Evolutionary conservation across 345 rosid genomes (phyloP).

Genomic region (Noccaea bulbosa): DNA sequence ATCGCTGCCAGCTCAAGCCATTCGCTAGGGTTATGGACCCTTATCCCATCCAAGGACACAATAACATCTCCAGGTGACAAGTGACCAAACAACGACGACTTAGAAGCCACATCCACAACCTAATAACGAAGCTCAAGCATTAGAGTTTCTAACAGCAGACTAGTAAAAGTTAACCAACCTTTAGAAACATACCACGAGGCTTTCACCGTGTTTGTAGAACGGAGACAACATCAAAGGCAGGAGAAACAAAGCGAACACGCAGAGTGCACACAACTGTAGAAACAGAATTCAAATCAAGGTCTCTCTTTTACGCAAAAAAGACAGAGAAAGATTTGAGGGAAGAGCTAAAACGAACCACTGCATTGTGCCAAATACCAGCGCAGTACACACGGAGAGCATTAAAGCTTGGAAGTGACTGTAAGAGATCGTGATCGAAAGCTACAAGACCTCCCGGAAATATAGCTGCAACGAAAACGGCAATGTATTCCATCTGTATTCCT

Average conservation of each 20-base stretch:
- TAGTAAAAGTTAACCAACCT: not conserved
- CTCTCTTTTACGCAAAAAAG: not conserved
- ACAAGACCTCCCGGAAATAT: constrained; percentile 92
- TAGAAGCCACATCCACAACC: constrained; percentile 71
- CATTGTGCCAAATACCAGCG: constrained; percentile 98
- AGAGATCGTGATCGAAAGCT: constrained; percentile 70
- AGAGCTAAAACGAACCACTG: constrained; percentile 53
- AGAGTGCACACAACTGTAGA: constrained; percentile 65
- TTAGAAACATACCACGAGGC: constrained; percentile 49
- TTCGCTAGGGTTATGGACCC: constrained; percentile 56
- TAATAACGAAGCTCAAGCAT: constrained; percentile 38
- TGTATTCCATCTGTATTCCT: constrained; percentile 77
- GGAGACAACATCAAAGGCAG: constrained; percentile 68
- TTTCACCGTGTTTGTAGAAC: constrained; percentile 63
- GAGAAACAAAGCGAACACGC: constrained; percentile 58
- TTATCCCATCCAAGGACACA: constrained; percentile 69
- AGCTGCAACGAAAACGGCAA: constrained; percentile 81
- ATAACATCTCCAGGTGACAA: constrained; percentile 80
- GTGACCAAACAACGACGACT: constrained; percentile 71
- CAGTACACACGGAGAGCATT: constrained; percentile 76
- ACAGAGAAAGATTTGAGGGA: not conserved
- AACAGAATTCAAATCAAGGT: not conserved
- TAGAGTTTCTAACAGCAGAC: not conserved
- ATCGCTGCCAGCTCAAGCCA: constrained; percentile 60
- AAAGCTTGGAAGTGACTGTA: constrained; percentile 57